Base-by-base conservation (phyloP, 768 basidiomycete genomes). In the Neoboletus brunneissimus region DNA sequence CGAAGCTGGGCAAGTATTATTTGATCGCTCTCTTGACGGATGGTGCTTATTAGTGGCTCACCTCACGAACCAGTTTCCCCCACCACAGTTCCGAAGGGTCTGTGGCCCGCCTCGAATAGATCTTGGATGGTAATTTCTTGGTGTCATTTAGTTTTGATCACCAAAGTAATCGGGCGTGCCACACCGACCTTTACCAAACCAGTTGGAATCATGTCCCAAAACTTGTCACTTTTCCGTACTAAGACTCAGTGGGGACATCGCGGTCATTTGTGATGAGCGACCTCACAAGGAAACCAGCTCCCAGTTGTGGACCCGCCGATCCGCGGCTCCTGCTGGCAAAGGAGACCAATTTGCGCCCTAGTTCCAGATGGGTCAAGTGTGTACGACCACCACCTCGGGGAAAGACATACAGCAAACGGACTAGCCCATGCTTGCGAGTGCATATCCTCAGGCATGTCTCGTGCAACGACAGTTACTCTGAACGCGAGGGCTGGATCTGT, bases 291-390 rank as follows among this genome's bases (percentile, higher is more conserved):
- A 75, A 25, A 60, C 50, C 42, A 58, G 59, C 57, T 81, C 81
- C 75, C 78, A 77, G 44, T 64, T 59, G 31, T 69, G 57, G 18
- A 68, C 62, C 31, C 72, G 70, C 46, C 62, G 69, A 43, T 78
- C 73, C 18, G 59, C 66, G 16, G 57, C 68, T 18, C 66, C 69
- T 44, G 76, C 69, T 10, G 77, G 72, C 53, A 77, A 64, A 18
- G 79, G 77, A 9, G 74, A 72, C 79, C 80, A 81, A 56, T 76
- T 74, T 35, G 78, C 80, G 25, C 79, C 79, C 79, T 80, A 53
- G 5, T 3, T 29, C 22, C 58, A 20, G 38, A 50, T 4, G 9
- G 23, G 41, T 20, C 7, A 20, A 43, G 44, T 2, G 11, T 45
- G 27, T 22, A n/a, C 18, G 52, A 16, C 13, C 16, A 38, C 51